Conservation (phyloP, 1,284 basidiomycete species). For the Tylopilus sp. region DNA sequence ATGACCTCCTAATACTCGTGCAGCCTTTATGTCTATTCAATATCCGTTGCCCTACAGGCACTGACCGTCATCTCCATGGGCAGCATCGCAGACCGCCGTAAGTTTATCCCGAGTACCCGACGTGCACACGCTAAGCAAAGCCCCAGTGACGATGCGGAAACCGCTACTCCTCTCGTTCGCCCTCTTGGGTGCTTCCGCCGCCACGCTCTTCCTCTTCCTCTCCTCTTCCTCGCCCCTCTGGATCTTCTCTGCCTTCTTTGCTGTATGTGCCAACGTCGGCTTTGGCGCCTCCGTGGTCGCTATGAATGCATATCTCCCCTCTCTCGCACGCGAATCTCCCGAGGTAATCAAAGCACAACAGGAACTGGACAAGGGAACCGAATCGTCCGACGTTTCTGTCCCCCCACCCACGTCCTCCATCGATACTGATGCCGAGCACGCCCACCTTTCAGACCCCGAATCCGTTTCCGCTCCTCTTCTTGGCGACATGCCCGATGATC, state of each 20-base stretch:
- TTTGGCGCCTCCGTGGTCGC: slow-evolving; percentile 87
- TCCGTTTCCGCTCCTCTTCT: slow-evolving; percentile 40
- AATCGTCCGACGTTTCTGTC: slow-evolving; percentile 22
- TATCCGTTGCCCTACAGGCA: slow-evolving; percentile 85
- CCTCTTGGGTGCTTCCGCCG: slow-evolving; percentile 67
- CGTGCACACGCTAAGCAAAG: slow-evolving; percentile 9
- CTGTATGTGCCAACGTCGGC: slow-evolving; percentile 77
- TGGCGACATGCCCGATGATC: slow-evolving; percentile 17
- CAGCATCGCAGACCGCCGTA: slow-evolving; percentile 85
- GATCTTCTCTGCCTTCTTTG: slow-evolving; percentile 66
- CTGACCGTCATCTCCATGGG: slow-evolving; percentile 90
- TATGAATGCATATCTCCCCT: slow-evolving; percentile 87
- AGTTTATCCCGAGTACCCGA: slow-evolving; percentile 40
- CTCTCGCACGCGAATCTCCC: slow-evolving; percentile 69
- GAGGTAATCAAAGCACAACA: slow-evolving; percentile 59
- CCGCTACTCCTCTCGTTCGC: slow-evolving; percentile 78
- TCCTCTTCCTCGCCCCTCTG: slow-evolving; percentile 73
- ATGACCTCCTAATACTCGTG: slow-evolving; percentile 6
- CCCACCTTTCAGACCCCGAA: slow-evolving; percentile 21
- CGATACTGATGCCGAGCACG: slow-evolving; percentile 34
- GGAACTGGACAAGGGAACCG: slow-evolving; percentile 41
- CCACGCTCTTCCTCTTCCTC: slow-evolving; percentile 74
- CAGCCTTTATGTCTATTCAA: slow-evolving; percentile 86
- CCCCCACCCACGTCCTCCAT: slow-evolving; percentile 23
- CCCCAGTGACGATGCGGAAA: slow-evolving; percentile 78